These are phyloP conservation scores for Lipomyces yamanashiensis DNA, from an alignment of 805 yeast genomes.

Conservation along the genomic window DNA sequence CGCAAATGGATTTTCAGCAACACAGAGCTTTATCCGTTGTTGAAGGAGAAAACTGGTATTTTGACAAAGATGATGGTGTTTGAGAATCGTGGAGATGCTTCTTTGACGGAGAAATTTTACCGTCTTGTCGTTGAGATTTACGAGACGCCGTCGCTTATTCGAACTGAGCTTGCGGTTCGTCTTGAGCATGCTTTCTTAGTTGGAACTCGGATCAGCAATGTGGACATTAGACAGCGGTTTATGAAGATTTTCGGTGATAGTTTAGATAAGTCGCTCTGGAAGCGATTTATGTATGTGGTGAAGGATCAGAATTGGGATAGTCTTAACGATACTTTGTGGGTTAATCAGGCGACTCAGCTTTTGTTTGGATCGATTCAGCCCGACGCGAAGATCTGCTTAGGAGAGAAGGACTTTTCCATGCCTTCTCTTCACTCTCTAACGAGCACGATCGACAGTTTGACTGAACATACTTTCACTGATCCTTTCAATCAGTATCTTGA, in stretches of 20 bases:
- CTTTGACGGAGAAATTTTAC: conserved; percentile 76
- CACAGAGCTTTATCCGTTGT: conserved; percentile 85
- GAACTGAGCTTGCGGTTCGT: conserved; percentile 88
- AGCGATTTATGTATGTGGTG: conserved; percentile 83
- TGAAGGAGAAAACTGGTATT: conserved; percentile 94
- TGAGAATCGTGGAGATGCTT: conserved; percentile 84
- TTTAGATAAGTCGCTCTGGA: conserved; percentile 74
- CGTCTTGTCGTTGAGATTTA: conserved; percentile 86
- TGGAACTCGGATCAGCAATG: conserved; percentile 85
- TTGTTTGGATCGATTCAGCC: conserved; percentile 76
- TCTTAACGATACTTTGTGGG: conserved; percentile 90
- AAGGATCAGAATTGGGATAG: conserved; percentile 97
- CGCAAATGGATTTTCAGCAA: conserved; percentile 88
- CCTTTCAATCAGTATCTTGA: conserved; percentile 36
- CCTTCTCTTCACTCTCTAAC: conserved; percentile 31
- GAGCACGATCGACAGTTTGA: conserved; percentile 33
- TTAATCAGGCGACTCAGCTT: conserved; percentile 88
- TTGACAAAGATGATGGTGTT: conserved; percentile 91
- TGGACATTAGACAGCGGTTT: conserved; percentile 70
- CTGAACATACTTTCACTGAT: conserved; percentile 36
- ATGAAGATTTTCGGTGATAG: conserved; percentile 80
- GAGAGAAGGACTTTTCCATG: conserved; percentile 53
- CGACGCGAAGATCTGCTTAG: conserved; percentile 53
- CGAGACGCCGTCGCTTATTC: conserved; percentile 73
- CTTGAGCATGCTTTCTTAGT: conserved; percentile 96